Percentiles rank a stretch among this genome's conserved stretches.
Evolutionary conservation across 2,329 filamentous ascomycete species (phyloP).

Genomic region (Dendryphion nanum): DNA sequence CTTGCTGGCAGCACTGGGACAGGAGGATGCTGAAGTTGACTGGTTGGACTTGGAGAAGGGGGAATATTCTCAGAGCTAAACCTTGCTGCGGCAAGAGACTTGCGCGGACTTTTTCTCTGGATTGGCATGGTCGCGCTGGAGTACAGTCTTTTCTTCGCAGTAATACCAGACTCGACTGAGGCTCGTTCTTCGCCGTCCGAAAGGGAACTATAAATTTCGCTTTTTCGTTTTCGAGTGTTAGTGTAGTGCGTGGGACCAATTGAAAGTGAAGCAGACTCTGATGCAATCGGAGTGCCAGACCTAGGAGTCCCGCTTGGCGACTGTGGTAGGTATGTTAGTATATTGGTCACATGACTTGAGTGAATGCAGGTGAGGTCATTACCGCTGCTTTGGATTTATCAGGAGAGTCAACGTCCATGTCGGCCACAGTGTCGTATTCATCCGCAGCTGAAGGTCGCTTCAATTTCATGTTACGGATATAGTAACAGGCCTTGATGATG

Average conservation of each 20-base stretch:
- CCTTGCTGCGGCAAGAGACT: conserved; percentile 19
- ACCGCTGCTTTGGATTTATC: conserved; percentile 12
- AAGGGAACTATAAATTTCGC: conserved; percentile 23
- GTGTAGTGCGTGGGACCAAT: conserved; percentile 10
- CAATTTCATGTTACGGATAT: conserved; percentile 38
- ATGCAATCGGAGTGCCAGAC: conserved; percentile 22
- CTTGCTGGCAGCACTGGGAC: conserved; percentile 10
- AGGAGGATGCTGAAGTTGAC: conserved; percentile 18
- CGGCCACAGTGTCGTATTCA: conserved; percentile 30
- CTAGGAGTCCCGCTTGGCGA: conserved; percentile 30
- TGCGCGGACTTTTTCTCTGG: conserved; percentile 26
- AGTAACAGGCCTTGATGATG: conserved; percentile 41
- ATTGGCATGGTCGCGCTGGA: conserved; percentile 22
- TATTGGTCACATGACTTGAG: not conserved
- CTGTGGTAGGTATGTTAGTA: conserved; percentile 18
- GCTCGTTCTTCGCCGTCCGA: conserved; percentile 32
- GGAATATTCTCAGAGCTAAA: conserved; percentile 26
- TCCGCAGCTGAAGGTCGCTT: conserved; percentile 30
- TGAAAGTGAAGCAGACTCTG: not conserved
- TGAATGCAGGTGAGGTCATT: conserved; percentile 1
- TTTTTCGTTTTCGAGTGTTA: conserved; percentile 34
- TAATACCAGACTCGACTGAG: not conserved
- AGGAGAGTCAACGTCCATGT: conserved; percentile 26
- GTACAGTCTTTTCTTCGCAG: conserved; percentile 23
- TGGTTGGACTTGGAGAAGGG: conserved; percentile 17